A percentile compares a stretch with the other conserved stretches of the same genome.
Conservation (phyloP, 805 yeast species). For the Barnettozyma vustinii region DNA sequence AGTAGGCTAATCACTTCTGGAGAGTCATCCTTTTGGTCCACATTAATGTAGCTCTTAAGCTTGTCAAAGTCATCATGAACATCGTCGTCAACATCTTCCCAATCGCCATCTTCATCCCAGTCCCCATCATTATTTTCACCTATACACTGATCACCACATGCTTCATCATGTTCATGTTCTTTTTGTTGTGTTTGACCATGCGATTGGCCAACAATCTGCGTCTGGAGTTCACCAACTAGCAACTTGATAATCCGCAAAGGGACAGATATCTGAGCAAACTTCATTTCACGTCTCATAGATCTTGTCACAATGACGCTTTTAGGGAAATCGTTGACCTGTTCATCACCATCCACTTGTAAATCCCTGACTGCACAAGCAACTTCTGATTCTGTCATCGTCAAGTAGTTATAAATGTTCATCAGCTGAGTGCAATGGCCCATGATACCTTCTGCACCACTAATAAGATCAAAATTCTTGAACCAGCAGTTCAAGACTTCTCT, state of each 20-base stretch:
- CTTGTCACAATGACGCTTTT: conserved; percentile 74
- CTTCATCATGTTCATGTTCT: conserved; percentile 36
- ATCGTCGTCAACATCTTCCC: conserved; percentile 74
- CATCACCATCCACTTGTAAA: conserved; percentile 71
- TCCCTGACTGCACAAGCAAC: conserved; percentile 28
- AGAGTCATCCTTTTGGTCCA: conserved; percentile 23
- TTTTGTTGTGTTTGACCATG: background rate
- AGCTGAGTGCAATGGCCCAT: conserved; percentile 64
- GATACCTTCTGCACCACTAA: conserved; percentile 69
- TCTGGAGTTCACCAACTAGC: conserved; percentile 60
- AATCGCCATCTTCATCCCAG: conserved; percentile 53
- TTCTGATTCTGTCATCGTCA: conserved; percentile 19
- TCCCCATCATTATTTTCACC: conserved; percentile 52
- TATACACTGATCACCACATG: conserved; percentile 30
- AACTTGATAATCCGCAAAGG: conserved; percentile 68
- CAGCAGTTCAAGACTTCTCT: conserved; percentile 65
- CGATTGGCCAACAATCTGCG: conserved; percentile 37
- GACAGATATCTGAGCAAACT: conserved; percentile 62
- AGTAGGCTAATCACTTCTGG: conserved; percentile 34
- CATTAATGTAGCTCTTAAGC: conserved; percentile 49
- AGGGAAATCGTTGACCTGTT: conserved; percentile 46
- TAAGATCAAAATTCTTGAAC: conserved; percentile 75
- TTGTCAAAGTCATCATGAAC: conserved; percentile 57
- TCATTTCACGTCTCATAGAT: conserved; percentile 64
- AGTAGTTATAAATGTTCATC: conserved; percentile 58